These are phyloP conservation scores for Hippophae tibetana DNA, from an alignment of 306 rosid genomes.

Conservation along the genomic window DNA sequence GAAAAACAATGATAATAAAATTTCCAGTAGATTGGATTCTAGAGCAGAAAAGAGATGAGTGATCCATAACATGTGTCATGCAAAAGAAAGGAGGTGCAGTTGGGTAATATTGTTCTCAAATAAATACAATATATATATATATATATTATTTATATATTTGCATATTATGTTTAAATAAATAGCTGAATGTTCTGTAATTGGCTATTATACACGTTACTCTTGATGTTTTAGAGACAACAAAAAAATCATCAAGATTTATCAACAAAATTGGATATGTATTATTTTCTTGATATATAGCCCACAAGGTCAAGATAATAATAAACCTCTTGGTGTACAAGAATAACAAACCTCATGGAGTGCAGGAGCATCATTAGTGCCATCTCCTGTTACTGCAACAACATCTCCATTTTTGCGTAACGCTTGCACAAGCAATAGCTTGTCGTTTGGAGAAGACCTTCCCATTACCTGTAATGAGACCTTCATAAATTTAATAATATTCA, in stretches of 20 bases:
- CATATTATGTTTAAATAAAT: too few species aligned
- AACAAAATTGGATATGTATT: too few species aligned
- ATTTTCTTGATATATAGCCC: too few species aligned
- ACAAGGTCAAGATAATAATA: too few species aligned
- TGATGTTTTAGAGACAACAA: too few species aligned
- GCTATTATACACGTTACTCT: too few species aligned
- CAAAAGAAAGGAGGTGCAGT: too few species aligned
- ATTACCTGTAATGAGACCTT: slow-evolving; percentile 44
- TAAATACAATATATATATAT: too few species aligned
- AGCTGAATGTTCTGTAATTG: too few species aligned
- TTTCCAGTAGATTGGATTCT: not conserved
- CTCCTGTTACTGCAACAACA: slow-evolving; percentile 98
- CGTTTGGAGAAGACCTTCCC: slow-evolving; percentile 99
- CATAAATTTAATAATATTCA: slow-evolving; percentile 5
- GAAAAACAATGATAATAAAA: not conserved
- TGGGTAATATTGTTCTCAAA: too few species aligned
- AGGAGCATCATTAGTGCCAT: slow-evolving; percentile 98
- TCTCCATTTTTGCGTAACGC: slow-evolving; percentile 87
- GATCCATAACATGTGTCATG: not conserved
- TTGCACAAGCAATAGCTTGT: slow-evolving; percentile 96
- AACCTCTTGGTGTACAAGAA: slow-evolving; percentile 17
- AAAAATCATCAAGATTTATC: too few species aligned
- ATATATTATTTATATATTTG: too few species aligned
- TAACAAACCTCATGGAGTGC: slow-evolving; percentile 91
- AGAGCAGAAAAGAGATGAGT: not conserved